Conservation (phyloP, 768 basidiomycete genomes). For the Lentinus tigrinus region DNA sequence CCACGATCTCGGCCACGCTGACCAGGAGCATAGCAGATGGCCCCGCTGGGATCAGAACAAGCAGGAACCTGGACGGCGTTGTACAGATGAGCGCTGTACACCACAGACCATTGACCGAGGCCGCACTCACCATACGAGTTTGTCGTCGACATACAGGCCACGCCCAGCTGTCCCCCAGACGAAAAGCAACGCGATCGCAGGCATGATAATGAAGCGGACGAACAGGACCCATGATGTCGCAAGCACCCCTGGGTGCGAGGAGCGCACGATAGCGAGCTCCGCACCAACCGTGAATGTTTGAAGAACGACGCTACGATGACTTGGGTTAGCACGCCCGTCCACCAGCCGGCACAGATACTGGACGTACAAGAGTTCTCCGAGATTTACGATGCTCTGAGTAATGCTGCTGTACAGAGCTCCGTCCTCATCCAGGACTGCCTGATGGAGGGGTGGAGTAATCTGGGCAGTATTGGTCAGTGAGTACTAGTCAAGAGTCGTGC, state of each 20-base stretch:
- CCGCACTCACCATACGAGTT: constrained; percentile 29
- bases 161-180: constrained; percentile 27
- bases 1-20: constrained; percentile 28
- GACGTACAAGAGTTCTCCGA: constrained; percentile 29
- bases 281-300: constrained; percentile 31
- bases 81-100: no score
- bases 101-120: no score
- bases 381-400: constrained; percentile 24
- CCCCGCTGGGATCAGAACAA: constrained; percentile 28
- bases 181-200: constrained; percentile 25
- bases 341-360: neutral
- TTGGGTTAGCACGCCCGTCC: neutral
- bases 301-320: constrained; percentile 24
- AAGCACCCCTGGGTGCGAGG: constrained; percentile 16
- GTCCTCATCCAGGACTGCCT: constrained; percentile 19
- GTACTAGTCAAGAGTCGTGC: neutral
- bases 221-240: constrained; percentile 23
- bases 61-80: constrained; percentile 24
- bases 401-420: constrained; percentile 25
- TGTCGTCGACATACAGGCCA: constrained; percentile 28
- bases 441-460: constrained; percentile 24
- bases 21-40: constrained; percentile 32
- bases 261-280: constrained; percentile 25
- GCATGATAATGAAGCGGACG: constrained; percentile 30
- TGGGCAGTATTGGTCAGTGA: neutral